Evolutionary conservation across 768 basidiomycete genomes (phyloP).

Genomic region (Psilocybe sp.): DNA sequence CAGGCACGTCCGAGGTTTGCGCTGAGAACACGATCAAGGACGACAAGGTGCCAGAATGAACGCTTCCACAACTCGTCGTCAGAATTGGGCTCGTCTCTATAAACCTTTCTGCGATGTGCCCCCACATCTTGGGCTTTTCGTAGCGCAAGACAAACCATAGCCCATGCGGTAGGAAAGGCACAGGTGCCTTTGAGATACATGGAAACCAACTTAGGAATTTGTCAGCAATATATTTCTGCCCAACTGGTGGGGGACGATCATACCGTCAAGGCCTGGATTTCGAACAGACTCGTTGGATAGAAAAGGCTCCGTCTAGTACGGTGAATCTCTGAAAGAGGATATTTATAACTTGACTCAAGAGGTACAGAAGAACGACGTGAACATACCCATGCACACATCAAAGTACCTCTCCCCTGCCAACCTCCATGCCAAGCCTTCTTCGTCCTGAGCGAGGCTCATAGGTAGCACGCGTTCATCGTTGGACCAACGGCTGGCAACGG

Average conservation of each 20-base stretch:
- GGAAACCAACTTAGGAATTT: conserved; percentile 40
- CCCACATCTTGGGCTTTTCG: conserved; percentile 76
- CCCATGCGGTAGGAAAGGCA: conserved; percentile 52
- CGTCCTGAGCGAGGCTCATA: conserved; percentile 18
- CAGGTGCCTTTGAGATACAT: conserved; percentile 51
- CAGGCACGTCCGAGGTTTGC: conserved; percentile 54
- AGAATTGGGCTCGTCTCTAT: conserved; percentile 40
- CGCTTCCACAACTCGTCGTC: conserved; percentile 79
- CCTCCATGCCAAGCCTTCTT: conserved; percentile 53
- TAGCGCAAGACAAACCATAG: conserved; percentile 48
- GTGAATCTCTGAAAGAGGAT: conserved; percentile 42
- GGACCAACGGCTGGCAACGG: conserved; percentile 66
- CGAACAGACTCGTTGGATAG: conserved; percentile 57
- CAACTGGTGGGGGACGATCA: background rate
- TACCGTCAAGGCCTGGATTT: conserved; percentile 49
- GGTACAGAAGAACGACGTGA: background rate
- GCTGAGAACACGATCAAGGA: conserved; percentile 56
- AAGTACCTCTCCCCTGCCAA: conserved; percentile 33
- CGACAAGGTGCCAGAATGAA: conserved; percentile 69
- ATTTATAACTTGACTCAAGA: background rate
- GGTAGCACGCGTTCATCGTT: conserved; percentile 57
- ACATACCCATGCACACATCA: background rate
- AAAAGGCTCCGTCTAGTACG: conserved; percentile 47
- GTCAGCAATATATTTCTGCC: background rate
- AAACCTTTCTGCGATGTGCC: conserved; percentile 65